Conservation (phyloP, 2,329 filamentous ascomycete species). For the Arthroderma sp. region DNA sequence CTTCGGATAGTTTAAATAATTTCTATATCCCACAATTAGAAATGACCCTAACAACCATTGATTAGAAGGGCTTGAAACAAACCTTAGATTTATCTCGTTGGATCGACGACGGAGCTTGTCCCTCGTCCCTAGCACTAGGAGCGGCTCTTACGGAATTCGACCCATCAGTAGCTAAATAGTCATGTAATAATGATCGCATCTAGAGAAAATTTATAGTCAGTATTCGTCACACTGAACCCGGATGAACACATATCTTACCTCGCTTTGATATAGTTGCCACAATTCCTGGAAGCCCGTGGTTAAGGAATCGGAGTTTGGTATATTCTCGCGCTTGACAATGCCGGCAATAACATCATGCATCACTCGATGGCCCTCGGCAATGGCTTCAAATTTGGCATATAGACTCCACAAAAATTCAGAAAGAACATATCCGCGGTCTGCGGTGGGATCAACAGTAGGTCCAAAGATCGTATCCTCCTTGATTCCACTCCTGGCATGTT, state of each 20-base stretch:
- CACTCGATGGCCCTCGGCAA: slow-evolving; percentile 86
- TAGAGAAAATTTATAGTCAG: slow-evolving; percentile 9
- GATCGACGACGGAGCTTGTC: slow-evolving; percentile 39
- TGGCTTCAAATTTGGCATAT: slow-evolving; percentile 94
- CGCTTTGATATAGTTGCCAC: slow-evolving; percentile 96
- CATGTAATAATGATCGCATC: slow-evolving; percentile 84
- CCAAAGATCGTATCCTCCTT: slow-evolving; percentile 38
- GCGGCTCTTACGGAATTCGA: slow-evolving; percentile 50
- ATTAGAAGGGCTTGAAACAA: not conserved
- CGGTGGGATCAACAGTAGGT: slow-evolving; percentile 56
- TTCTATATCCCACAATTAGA: slow-evolving; percentile 32
- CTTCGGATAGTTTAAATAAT: slow-evolving; percentile 67
- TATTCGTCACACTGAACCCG: not conserved
- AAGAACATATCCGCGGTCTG: slow-evolving; percentile 70
- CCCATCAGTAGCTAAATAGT: slow-evolving; percentile 87
- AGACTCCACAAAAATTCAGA: slow-evolving; percentile 84
- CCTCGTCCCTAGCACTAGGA: slow-evolving; percentile 35
- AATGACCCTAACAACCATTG: not conserved
- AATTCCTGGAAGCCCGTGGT: slow-evolving; percentile 87
- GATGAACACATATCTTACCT: slow-evolving; percentile 31
- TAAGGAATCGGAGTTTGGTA: slow-evolving; percentile 49
- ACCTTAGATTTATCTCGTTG: slow-evolving; percentile 38
- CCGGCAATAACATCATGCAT: slow-evolving; percentile 85
- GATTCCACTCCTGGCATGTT: slow-evolving; percentile 45
- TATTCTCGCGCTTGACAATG: slow-evolving; percentile 69